These are phyloP conservation scores for Sporisorium reilianum DNA, from an alignment of 1,284 basidiomycete genomes.

Conservation along the genomic window DNA sequence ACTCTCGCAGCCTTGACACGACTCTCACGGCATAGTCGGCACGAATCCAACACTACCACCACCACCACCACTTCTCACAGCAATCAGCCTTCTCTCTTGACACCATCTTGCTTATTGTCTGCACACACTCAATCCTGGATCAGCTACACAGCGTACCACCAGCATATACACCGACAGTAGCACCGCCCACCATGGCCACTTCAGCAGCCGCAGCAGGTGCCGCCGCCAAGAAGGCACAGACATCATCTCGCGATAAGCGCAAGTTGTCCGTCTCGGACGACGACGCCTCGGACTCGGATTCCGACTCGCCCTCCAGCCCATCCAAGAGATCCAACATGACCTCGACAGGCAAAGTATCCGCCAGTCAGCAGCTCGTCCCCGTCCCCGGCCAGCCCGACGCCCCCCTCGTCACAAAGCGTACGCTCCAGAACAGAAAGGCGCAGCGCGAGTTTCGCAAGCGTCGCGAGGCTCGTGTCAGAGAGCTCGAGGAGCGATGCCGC, in stretches of 20 bases:
- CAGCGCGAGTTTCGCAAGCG: constrained; percentile 66
- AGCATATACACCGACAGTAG: no score
- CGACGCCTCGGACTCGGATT: constrained; percentile 23
- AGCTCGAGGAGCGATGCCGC: constrained; percentile 63
- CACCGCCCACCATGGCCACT: constrained; percentile 20
- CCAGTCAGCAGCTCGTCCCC: constrained; percentile 52
- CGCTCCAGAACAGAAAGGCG: constrained; percentile 63
- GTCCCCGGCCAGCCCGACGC: constrained; percentile 52
- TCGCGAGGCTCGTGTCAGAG: constrained; percentile 60
- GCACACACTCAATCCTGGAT: no score
- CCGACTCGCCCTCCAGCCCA: constrained; percentile 23
- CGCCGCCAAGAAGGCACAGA: constrained; percentile 22
- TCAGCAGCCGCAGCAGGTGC: constrained; percentile 5
- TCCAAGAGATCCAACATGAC: constrained; percentile 19
- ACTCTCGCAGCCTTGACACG: no score
- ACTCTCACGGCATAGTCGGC: no score
- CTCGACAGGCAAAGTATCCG: constrained; percentile 37
- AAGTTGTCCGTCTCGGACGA: constrained; percentile 36
- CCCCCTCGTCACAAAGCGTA: constrained; percentile 59
- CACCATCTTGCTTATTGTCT: no score
- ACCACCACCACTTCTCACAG: no score
- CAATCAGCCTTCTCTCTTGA: no score
- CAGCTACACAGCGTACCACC: no score
- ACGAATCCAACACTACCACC: no score
- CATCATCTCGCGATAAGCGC: constrained; percentile 24